Evolutionary conservation across 2,329 filamentous ascomycete species (phyloP), one percentile per base, ranked within the genome.

Genomic region (Fusarium cyanostomum): DNA sequence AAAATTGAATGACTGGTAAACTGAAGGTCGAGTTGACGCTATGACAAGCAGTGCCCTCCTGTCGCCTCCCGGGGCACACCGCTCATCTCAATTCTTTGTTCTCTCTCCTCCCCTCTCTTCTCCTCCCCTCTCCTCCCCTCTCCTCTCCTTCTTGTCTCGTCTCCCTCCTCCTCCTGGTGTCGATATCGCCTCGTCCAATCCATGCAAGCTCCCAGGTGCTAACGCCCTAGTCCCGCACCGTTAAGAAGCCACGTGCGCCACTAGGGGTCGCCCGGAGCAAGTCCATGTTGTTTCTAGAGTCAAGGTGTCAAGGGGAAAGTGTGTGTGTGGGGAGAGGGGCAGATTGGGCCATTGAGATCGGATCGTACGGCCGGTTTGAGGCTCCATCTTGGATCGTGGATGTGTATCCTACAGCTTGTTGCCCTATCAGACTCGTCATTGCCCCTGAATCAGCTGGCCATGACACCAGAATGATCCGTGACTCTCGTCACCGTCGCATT

Each of bases 191-290:
- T 56, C 45, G 38, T 34, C 49, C 64, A 52, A 59, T 46, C 66
- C 58, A 69, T 69, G 64, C 44, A 64, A 53, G 46, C 49, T 61
- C 35, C 44, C 54, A 42, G 52, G 26, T 59, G 28, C 56, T 59
- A 59, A 48, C 61, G 42, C 66, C 69, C 61, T 73, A 71, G 69
- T 62, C 61, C 71, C 71, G 71, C 71, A 73, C 71, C 70, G 61
- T 66, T 65, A 51, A 61, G 56, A 56, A 70, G 52, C 71, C 71
- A 72, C 71, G 71, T 72, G 71, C 68, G 67, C 63, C 67, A 68
- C 68, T 67, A 64, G 56, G 56, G 62, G 53, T 46, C 66, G 49
- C 49, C 45, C 53, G 49, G 55, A 66, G 52, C 43, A 27, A 42
- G 48, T 52, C 35, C 35, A 45, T 51, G 33, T 53, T 58, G 39